Evolutionary conservation across 2,329 filamentous ascomycete species (phyloP).

Genomic region (Penicillium italicum): DNA sequence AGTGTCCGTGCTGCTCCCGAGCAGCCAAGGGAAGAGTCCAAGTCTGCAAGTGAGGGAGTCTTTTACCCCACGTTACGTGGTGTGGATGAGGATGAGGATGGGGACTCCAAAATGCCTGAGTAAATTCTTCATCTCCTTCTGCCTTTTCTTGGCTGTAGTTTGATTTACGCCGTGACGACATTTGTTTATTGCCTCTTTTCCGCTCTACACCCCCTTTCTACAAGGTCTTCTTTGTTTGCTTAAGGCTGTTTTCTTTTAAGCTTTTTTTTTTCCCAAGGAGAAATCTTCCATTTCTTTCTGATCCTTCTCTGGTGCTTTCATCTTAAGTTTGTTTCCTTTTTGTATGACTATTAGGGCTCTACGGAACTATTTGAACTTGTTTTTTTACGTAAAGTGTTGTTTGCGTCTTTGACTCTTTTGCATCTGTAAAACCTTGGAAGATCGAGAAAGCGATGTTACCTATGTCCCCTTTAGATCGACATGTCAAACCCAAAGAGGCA

Average conservation of each 20-base stretch:
- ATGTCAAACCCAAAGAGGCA: constrained; percentile 22
- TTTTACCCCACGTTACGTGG: constrained; percentile 34
- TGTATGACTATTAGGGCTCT: constrained; percentile 21
- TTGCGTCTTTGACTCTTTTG: constrained; percentile 17
- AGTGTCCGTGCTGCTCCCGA: constrained; percentile 42
- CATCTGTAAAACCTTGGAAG: background rate
- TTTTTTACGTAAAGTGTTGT: constrained; percentile 21
- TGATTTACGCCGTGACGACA: constrained; percentile 21
- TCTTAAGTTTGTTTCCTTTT: constrained; percentile 8
- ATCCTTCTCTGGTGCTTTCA: constrained; percentile 6
- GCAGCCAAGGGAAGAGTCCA: constrained; percentile 34
- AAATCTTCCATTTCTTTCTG: constrained; percentile 6
- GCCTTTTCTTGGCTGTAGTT: background rate
- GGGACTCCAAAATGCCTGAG: constrained; percentile 36
- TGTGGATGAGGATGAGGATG: constrained; percentile 36
- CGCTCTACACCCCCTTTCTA: constrained; percentile 3
- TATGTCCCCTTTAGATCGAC: constrained; percentile 12
- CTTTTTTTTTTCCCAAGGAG: background rate
- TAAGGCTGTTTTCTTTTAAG: background rate
- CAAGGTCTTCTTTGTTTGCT: background rate
- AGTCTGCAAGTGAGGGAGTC: constrained; percentile 25
- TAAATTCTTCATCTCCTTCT: constrained; percentile 8
- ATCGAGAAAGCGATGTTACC: background rate
- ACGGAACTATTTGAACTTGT: constrained; percentile 5
- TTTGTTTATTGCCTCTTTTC: constrained; percentile 9